These are phyloP conservation scores for Mortierella sp. DNA, from an alignment of 371 early-diverging fungal species.

Conservation along the genomic window DNA sequence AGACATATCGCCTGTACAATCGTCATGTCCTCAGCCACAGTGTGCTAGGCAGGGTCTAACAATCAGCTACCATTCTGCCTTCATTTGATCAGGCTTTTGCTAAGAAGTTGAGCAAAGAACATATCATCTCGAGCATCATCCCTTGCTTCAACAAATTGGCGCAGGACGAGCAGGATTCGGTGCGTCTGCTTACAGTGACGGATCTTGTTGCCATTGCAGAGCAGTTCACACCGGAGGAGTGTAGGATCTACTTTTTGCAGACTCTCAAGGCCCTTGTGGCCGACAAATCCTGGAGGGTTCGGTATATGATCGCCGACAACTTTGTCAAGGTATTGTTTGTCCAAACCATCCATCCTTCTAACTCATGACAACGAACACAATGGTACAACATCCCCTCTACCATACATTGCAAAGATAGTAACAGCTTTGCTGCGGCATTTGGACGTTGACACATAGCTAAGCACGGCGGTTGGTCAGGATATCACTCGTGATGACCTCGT, in stretches of 20 bases:
- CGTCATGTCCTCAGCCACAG: neutral
- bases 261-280: slow-evolving; percentile 80
- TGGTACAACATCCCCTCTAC: too few species aligned
- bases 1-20: neutral
- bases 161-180: slow-evolving; percentile 96
- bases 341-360: neutral
- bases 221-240: slow-evolving; percentile 78
- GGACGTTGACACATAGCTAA: too few species aligned
- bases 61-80: neutral
- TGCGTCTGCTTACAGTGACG: slow-evolving; percentile 94
- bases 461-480: slow-evolving; percentile 83
- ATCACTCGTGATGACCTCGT: slow-evolving; percentile 82
- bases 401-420: too few species aligned
- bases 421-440: too few species aligned
- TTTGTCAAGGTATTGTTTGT: slow-evolving; percentile 79
- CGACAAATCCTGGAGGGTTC: slow-evolving; percentile 98
- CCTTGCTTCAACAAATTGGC: slow-evolving; percentile 83
- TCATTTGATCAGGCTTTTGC: slow-evolving; percentile 64
- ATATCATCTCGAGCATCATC: slow-evolving; percentile 79
- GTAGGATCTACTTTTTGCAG: slow-evolving; percentile 76
- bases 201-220: slow-evolving; percentile 92
- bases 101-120: slow-evolving; percentile 74
- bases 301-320: slow-evolving; percentile 98
- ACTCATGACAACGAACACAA: too few species aligned
- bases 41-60: neutral